Base-by-base conservation (phyloP, 805 yeast species). In the Wickerhamiella siamensis region DNA sequence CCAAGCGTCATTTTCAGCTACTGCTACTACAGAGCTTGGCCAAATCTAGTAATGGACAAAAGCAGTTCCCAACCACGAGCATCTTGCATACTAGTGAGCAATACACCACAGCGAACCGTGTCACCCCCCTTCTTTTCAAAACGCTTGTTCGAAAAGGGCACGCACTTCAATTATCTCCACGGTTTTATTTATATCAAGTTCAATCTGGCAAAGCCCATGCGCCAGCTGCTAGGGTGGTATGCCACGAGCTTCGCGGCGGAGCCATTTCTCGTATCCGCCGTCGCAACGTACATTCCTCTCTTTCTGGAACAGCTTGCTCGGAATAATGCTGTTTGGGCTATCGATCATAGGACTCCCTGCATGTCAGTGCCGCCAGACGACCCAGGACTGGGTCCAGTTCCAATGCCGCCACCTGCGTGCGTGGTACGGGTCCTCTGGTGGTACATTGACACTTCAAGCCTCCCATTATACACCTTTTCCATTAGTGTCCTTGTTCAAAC, bases 261-360 rank as follows among this genome's bases (percentile, higher is more conserved):
- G 56, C 91, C 91, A 0, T 82, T 80, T 53, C 70, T 79, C 3
- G 91, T 81, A 5, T 75, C 83, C 32, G 86, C 80, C 2, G 79
- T 82, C 4, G 79, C 87, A 0, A 79, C 88, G 0, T 82, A 79
- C 55, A 78, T 81, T 4, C 91, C 91, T 0, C 59, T 82, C 15
- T 57, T 81, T 5, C 59, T 81, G 24, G 86, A 81, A 47, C 79
- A 77, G 50, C 68, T 77, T 45, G 93, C 87, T 0, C 66, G 86
- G 18, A 73, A 70, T 35, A 80, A 77, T 54, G 88, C 84, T 20
- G 88, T 82, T 6, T 55, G 68, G 43, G 60, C 70, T 4, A 63
- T 65, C 33, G 84, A 81, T 54, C 79, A 72, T 47, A 44, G 70
- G 2, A 62, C 70, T 10, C 75, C 77, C 1, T 81, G 93, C 55